Conservation (phyloP, 2,329 filamentous ascomycete species). For the Ophiosphaerella korrae region DNA sequence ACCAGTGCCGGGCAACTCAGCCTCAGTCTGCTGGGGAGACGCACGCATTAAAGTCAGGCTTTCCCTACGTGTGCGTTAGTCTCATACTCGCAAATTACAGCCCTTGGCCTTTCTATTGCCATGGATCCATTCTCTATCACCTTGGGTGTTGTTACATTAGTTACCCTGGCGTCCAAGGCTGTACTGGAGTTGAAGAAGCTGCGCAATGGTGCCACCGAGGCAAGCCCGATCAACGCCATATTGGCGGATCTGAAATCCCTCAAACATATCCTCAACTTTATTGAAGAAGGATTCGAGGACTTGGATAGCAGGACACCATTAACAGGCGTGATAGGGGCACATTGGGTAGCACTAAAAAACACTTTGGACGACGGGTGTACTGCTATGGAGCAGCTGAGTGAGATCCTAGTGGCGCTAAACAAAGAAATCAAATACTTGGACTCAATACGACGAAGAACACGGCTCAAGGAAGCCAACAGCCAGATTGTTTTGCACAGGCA, state of each 20-base stretch:
- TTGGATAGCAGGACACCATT: not conserved
- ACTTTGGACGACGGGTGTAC: not conserved
- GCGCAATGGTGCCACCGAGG: too few species aligned
- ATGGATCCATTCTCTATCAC: too few species aligned
- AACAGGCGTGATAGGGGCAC: constrained; percentile 1
- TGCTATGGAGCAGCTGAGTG: not conserved
- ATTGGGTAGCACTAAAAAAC: not conserved
- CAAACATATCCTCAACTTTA: not conserved
- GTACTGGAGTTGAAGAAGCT: too few species aligned
- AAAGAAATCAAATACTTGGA: not conserved
- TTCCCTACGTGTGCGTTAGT: too few species aligned
- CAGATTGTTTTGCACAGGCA: constrained; percentile 2
- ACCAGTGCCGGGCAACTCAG: too few species aligned
- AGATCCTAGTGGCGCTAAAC: not conserved
- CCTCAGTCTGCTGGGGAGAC: too few species aligned
- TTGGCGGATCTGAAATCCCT: constrained; percentile 1
- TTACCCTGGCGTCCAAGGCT: too few species aligned
- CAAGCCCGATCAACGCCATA: not conserved
- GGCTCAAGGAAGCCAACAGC: constrained; percentile 3
- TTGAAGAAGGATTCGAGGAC: constrained; percentile 3
- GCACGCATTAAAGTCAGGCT: too few species aligned
- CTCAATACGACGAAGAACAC: not conserved
- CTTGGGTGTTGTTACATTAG: too few species aligned
- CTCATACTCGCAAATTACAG: too few species aligned
- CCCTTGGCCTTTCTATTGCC: too few species aligned